Evolutionary conservation across 176 grass and related monocot species (phyloP), one percentile per base, ranked within the genome.

Genomic region (Triticum turgidum): DNA sequence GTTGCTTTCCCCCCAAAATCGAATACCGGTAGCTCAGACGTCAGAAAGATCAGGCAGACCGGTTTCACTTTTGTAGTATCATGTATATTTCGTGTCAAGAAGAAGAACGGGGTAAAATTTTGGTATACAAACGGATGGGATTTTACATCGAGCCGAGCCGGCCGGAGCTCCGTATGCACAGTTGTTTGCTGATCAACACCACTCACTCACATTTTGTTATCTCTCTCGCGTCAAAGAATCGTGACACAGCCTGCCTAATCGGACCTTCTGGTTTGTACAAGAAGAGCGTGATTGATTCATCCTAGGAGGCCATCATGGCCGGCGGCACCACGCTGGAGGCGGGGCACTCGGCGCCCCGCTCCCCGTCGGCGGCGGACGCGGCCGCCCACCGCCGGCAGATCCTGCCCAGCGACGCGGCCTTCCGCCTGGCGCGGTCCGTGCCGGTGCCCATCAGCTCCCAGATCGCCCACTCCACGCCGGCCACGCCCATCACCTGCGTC

Each of bases 401-500:
- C 86, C 97, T 88, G 24, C 97, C 90, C 17, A 99, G 94, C 11
- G 97, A 85, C 51, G 97, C 94, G 4, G 97, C 97, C 97, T 99
- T 99, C 0, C 94, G 87, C 49, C 92, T 67, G 0, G 92, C 97
- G 61, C 97, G 84, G 11, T 99, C 97, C 70, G 97, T 94, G 3
- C 97, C 97, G 9, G 87, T 91, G 38, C 94, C 92, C 97, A 99
- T 96, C 77, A 96, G 84, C 83, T 96, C 97, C 97, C 97, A 99
- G 22, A 99, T 96, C n/a, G 91, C 87, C 94, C 97, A 99, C 82
- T 99, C 97, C 49, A 99, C 91, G n/a, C 97, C 92, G 5, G 94
- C 82, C 44, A 86, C 78, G 10, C 87, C 94, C 81, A 93, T 93
- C 21, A 99, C 75, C 87, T 88, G 88, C 2, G 77, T 79, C 65